Evolutionary conservation across 345 rosid genomes (phyloP).

Genomic region (Eucalyptus cladocalyx): DNA sequence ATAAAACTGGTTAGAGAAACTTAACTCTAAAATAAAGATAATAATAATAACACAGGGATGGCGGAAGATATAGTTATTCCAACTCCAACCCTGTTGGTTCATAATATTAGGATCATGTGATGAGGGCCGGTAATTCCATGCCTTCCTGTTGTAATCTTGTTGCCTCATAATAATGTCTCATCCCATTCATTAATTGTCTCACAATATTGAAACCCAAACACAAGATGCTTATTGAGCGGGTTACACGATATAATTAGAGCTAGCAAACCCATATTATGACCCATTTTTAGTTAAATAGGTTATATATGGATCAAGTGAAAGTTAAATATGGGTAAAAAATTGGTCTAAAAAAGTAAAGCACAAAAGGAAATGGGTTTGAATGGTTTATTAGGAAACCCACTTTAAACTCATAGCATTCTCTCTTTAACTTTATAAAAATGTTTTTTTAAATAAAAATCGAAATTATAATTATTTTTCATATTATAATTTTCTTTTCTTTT

Average conservation of each 20-base stretch:
- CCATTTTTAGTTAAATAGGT: too few species aligned
- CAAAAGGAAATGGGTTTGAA: too few species aligned
- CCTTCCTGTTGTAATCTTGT: neutral
- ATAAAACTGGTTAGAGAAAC: neutral
- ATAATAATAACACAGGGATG: neutral
- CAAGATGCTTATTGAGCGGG: neutral
- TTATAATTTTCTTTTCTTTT: too few species aligned
- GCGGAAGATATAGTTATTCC: neutral
- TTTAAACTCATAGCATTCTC: too few species aligned
- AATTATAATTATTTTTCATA: too few species aligned
- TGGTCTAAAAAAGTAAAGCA: accelerated
- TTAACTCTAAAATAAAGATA: neutral
- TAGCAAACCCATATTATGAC: too few species aligned
- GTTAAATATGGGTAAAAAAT: too few species aligned
- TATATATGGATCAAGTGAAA: too few species aligned
- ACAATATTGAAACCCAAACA: neutral
- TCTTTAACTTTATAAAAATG: too few species aligned
- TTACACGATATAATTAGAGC: neutral
- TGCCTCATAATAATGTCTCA: neutral
- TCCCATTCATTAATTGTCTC: neutral
- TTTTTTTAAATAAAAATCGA: too few species aligned
- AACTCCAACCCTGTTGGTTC: neutral
- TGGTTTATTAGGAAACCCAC: too few species aligned
- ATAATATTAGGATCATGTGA: neutral
- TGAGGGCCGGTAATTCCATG: neutral